Evolutionary conservation across 345 rosid genomes (phyloP).

Genomic region (Ceriops decandra): DNA sequence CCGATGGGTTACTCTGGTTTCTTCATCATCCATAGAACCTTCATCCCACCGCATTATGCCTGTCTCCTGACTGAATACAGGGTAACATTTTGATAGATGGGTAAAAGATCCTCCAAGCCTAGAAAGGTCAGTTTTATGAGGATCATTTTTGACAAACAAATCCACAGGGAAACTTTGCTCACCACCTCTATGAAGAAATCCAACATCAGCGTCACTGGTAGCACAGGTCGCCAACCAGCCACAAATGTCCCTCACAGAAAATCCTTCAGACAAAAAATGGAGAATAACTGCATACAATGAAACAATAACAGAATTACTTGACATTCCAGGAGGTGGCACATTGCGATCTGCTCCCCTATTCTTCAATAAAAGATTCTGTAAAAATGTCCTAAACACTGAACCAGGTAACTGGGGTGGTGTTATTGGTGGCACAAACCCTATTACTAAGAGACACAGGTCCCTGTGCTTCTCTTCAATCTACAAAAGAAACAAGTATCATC

Average conservation of each 20-base stretch:
- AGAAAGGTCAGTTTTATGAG: slow-evolving; percentile 75
- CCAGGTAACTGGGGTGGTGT: slow-evolving; percentile 78
- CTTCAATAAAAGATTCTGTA: slow-evolving; percentile 79
- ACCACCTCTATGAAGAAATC: slow-evolving; percentile 94
- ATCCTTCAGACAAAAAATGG: slow-evolving; percentile 93
- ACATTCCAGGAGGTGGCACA: slow-evolving; percentile 72
- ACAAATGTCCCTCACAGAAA: slow-evolving; percentile 42
- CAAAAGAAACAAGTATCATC: slow-evolving; percentile 18
- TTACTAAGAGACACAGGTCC: slow-evolving; percentile 84
- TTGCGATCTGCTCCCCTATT: slow-evolving; percentile 84
- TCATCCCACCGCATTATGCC: slow-evolving; percentile 92
- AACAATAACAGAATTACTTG: slow-evolving; percentile 83
- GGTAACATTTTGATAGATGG: slow-evolving; percentile 73
- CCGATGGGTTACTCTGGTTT: slow-evolving; percentile 65
- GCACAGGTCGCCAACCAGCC: slow-evolving; percentile 56
- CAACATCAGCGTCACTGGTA: slow-evolving; percentile 43
- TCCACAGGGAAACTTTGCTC: slow-evolving; percentile 74
- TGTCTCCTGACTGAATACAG: slow-evolving; percentile 56
- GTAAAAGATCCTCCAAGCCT: slow-evolving; percentile 90
- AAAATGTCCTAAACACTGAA: slow-evolving; percentile 78
- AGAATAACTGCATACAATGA: slow-evolving; percentile 80
- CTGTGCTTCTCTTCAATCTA: slow-evolving; percentile 98
- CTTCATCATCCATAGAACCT: slow-evolving; percentile 88
- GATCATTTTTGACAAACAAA: slow-evolving; percentile 74
- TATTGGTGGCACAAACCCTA: slow-evolving; percentile 80